These are phyloP conservation scores for Trichoderma asperellum DNA, from an alignment of 2,329 filamentous ascomycete species.

Conservation along the genomic window DNA sequence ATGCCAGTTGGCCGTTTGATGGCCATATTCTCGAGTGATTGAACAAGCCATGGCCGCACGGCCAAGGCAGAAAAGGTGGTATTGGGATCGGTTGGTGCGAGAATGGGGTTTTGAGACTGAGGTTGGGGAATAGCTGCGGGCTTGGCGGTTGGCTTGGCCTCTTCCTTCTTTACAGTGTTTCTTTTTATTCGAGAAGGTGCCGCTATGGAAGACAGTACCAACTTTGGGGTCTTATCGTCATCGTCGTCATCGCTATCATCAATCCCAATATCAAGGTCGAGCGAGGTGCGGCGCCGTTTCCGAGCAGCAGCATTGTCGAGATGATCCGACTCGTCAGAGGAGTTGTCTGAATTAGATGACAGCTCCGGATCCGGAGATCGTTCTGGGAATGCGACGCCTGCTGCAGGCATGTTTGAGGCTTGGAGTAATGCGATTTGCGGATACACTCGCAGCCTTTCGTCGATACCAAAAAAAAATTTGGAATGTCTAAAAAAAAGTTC, in stretches of 20 bases:
- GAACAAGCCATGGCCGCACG: conserved; percentile 85
- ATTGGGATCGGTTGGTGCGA: conserved; percentile 59
- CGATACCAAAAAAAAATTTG: conserved; percentile 10
- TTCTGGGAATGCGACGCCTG: conserved; percentile 12
- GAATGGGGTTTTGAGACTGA: conserved; percentile 43
- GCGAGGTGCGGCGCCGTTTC: conserved; percentile 51
- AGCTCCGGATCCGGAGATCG: conserved; percentile 18
- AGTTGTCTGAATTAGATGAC: conserved; percentile 20
- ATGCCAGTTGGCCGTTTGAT: conserved; percentile 90
- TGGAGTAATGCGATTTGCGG: background rate
- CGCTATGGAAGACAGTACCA: conserved; percentile 50
- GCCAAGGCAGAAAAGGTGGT: conserved; percentile 72
- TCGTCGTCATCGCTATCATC: conserved; percentile 34
- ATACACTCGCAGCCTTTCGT: conserved; percentile 8
- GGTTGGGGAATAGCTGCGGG: conserved; percentile 3
- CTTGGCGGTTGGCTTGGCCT: conserved; percentile 28
- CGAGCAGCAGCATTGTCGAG: conserved; percentile 51
- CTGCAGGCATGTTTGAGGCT: conserved; percentile 19
- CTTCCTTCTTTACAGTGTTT: conserved; percentile 36
- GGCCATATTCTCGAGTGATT: conserved; percentile 74
- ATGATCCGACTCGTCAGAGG: conserved; percentile 52
- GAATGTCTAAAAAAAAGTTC: conserved; percentile 17
- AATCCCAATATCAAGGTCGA: conserved; percentile 28
- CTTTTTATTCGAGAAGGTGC: conserved; percentile 59
- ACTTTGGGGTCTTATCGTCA: conserved; percentile 34